A percentile compares a stretch with the other conserved stretches of the same genome.
phyloP scores from a whole-genome alignment of 2,329 filamentous ascomycete genomes.

The Ascochyta rabiei region DNA sequence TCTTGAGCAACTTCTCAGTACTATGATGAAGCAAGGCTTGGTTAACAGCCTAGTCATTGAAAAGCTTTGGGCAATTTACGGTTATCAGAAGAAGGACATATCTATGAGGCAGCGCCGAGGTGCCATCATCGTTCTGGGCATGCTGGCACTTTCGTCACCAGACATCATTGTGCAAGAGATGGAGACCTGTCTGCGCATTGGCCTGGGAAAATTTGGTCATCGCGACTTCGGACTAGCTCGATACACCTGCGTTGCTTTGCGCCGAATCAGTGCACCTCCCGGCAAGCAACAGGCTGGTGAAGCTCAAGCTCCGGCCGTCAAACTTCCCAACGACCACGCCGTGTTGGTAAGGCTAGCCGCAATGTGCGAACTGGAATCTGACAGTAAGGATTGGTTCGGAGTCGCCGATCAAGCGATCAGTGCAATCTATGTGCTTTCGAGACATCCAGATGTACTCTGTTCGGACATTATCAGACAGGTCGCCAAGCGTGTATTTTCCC shows the following conservation, averaged over 20 bases:
- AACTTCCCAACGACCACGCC: constrained; percentile 89
- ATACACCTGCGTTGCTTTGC: constrained; percentile 91
- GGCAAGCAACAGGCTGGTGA: constrained; percentile 72
- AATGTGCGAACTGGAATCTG: constrained; percentile 82
- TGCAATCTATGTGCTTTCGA: constrained; percentile 91
- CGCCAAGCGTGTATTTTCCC: constrained; percentile 79
- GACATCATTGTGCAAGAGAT: constrained; percentile 95
- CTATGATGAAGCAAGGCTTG: constrained; percentile 94
- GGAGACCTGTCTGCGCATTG: constrained; percentile 90
- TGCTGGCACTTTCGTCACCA: constrained; percentile 91
- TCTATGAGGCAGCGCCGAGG: constrained; percentile 89
- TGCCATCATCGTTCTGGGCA: constrained; percentile 93
- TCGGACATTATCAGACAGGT: constrained; percentile 88
- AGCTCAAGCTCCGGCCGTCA: constrained; percentile 63
- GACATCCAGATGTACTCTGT: constrained; percentile 91
- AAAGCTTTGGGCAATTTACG: constrained; percentile 98
- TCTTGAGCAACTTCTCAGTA: constrained; percentile 89
- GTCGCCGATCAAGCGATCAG: constrained; percentile 95
- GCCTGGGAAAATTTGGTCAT: constrained; percentile 79
- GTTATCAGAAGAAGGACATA: constrained; percentile 86
- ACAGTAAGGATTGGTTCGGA: constrained; percentile 92
- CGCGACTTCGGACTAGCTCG: constrained; percentile 87
- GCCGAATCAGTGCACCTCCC: constrained; percentile 77
- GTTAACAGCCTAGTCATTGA: constrained; percentile 84
- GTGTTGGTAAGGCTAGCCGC: constrained; percentile 80